Percentiles rank a stretch among this genome's conserved stretches.
These are phyloP conservation scores for Sarocladium strictum DNA, from an alignment of 2,329 filamentous ascomycete species.

Conservation along the genomic window DNA sequence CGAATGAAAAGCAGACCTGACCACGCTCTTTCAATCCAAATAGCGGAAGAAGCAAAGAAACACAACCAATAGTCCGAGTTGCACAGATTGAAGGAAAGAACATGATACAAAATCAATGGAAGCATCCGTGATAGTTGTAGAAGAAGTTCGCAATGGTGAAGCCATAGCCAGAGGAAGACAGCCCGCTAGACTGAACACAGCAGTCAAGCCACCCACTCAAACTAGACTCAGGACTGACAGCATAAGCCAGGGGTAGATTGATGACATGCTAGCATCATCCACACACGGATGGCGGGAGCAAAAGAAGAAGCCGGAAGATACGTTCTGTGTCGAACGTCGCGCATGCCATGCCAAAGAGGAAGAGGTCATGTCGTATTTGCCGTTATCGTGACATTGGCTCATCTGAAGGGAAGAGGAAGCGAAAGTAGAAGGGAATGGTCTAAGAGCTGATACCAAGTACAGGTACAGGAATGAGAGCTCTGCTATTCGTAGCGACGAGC, in stretches of 20 bases:
- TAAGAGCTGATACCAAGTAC: conserved; percentile 25
- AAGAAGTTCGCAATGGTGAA: background rate
- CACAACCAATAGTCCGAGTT: background rate
- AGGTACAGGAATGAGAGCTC: conserved; percentile 20
- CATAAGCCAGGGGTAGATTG: background rate
- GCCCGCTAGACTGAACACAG: background rate
- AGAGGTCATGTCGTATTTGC: conserved; percentile 6
- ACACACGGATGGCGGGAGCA: conserved; percentile 10
- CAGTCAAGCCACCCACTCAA: too few relatives aligned
- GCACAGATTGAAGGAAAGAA: conserved; percentile 11
- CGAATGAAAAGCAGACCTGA: conserved; percentile 10
- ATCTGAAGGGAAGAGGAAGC: conserved; percentile 17
- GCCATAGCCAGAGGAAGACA: background rate
- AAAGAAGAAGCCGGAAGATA: conserved; percentile 15
- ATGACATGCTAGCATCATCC: background rate
- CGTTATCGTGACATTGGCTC: conserved; percentile 14
- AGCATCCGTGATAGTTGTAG: background rate
- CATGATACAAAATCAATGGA: conserved; percentile 13
- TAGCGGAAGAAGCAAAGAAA: background rate
- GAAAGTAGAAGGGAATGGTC: conserved; percentile 18
- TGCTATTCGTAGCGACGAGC: background rate
- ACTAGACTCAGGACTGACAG: background rate
- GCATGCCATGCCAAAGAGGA: background rate
- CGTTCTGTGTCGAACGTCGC: background rate
- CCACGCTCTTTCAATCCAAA: background rate